phyloP scores from a whole-genome alignment of 2,329 filamentous ascomycete species.

The Epichloe gansuensis region DNA sequence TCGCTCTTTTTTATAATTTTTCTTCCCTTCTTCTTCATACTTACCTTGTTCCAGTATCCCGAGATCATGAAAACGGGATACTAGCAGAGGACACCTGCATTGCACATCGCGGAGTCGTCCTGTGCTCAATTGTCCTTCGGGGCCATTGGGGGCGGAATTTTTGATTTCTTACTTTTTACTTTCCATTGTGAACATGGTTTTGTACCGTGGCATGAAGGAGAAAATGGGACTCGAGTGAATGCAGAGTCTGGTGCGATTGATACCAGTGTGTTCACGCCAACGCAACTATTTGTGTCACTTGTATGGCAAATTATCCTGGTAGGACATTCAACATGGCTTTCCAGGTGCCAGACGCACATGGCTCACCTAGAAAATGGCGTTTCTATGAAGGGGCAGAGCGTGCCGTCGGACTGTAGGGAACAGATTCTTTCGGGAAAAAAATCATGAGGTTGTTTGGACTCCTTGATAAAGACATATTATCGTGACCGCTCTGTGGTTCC shows the following conservation, averaged over 20 bases:
- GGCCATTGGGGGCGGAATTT: constrained; percentile 38
- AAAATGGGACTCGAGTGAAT: not conserved
- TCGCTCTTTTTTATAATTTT: constrained; percentile 8
- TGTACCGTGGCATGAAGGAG: not conserved
- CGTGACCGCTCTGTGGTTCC: too few species aligned
- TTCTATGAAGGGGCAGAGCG: too few species aligned
- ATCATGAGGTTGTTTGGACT: too few species aligned
- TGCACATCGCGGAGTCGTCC: constrained; percentile 38
- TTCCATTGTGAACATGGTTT: constrained; percentile 2
- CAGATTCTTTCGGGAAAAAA: too few species aligned
- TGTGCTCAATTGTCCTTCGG: constrained; percentile 37
- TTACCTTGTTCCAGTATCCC: constrained; percentile 34
- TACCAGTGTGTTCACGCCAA: not conserved
- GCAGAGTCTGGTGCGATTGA: not conserved
- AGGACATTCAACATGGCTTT: too few species aligned
- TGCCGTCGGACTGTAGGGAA: too few species aligned
- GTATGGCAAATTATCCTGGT: too few species aligned
- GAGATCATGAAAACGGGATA: constrained; percentile 30
- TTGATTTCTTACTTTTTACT: constrained; percentile 22
- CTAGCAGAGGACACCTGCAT: constrained; percentile 36
- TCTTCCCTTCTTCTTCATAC: constrained; percentile 31
- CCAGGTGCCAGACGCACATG: too few species aligned
- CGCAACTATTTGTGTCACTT: not conserved
- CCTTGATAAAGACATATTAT: too few species aligned
- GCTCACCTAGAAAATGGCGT: too few species aligned